phyloP scores from a whole-genome alignment of 305 asterid species.

The Fraxinus paxiana region DNA sequence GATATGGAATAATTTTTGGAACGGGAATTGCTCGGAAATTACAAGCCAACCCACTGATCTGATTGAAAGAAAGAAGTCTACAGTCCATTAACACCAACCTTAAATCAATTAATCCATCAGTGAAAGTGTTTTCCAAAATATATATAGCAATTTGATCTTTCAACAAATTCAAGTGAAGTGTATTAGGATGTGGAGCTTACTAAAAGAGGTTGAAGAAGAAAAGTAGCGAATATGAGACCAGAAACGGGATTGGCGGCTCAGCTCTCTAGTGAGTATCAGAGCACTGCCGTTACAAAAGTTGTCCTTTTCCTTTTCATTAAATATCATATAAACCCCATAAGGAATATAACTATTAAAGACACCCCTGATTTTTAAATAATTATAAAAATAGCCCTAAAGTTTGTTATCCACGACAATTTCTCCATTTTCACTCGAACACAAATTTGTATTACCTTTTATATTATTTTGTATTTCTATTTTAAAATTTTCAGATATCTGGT shows the following conservation, averaged over 20 bases:
- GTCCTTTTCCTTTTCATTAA: neutral
- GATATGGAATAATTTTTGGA: slow-evolving; percentile 26
- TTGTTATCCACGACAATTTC: neutral
- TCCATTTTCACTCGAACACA: neutral
- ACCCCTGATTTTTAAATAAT: neutral
- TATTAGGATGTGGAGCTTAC: neutral
- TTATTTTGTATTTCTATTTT: neutral
- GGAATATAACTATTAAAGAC: neutral
- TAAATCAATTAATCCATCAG: slow-evolving; percentile 23
- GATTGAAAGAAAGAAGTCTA: slow-evolving; percentile 50
- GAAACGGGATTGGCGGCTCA: neutral
- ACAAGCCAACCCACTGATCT: slow-evolving; percentile 36
- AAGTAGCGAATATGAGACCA: neutral
- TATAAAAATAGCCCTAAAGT: neutral
- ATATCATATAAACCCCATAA: neutral
- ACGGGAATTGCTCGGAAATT: slow-evolving; percentile 28
- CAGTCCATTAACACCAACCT: slow-evolving; percentile 66
- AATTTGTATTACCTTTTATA: neutral
- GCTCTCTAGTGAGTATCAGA: neutral
- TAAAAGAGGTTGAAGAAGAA: neutral
- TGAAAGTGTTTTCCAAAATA: neutral
- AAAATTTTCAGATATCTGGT: no score
- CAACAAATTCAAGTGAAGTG: neutral
- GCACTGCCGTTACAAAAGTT: neutral
- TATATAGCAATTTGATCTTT: neutral